Percentiles rank a stretch among this genome's conserved stretches.
Conservation (phyloP, 768 basidiomycete genomes). For the Termitomyces sp. region DNA sequence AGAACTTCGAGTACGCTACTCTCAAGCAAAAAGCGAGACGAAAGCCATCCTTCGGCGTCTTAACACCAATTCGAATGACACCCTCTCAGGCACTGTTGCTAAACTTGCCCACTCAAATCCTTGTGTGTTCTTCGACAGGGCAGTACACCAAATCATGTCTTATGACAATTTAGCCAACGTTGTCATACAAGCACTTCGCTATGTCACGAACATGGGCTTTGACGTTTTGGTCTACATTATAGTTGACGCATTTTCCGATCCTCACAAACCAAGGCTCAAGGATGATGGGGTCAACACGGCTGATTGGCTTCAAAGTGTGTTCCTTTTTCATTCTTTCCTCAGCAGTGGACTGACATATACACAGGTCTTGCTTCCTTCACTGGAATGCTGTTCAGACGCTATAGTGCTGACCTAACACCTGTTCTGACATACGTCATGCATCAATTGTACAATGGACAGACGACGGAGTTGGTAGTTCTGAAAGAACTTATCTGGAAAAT, state of each 20-base stretch:
- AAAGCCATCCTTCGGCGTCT: constrained; percentile 87
- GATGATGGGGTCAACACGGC: constrained; percentile 88
- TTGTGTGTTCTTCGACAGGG: constrained; percentile 82
- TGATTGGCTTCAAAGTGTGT: constrained; percentile 89
- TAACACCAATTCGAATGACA: constrained; percentile 77
- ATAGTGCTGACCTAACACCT: constrained; percentile 76
- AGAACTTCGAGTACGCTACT: constrained; percentile 71
- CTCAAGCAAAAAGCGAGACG: constrained; percentile 82
- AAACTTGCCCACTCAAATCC: constrained; percentile 95
- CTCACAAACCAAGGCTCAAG: constrained; percentile 76
- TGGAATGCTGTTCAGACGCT: constrained; percentile 86
- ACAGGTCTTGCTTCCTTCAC: constrained; percentile 89
- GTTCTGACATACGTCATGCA: constrained; percentile 89
- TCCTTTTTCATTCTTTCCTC: background rate
- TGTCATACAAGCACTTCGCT: constrained; percentile 84
- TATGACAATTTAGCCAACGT: constrained; percentile 92
- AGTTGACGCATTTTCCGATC: constrained; percentile 82
- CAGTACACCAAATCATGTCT: constrained; percentile 90
- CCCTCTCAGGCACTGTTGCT: constrained; percentile 81
- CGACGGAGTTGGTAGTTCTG: constrained; percentile 88
- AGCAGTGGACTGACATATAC: constrained; percentile 11
- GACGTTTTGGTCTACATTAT: constrained; percentile 88
- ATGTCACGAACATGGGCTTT: constrained; percentile 89
- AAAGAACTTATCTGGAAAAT: constrained; percentile 92
- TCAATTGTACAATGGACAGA: constrained; percentile 76